Evolutionary conservation across 164 flowering plant species (phyloP).

Genomic region (Annona cherimola): DNA sequence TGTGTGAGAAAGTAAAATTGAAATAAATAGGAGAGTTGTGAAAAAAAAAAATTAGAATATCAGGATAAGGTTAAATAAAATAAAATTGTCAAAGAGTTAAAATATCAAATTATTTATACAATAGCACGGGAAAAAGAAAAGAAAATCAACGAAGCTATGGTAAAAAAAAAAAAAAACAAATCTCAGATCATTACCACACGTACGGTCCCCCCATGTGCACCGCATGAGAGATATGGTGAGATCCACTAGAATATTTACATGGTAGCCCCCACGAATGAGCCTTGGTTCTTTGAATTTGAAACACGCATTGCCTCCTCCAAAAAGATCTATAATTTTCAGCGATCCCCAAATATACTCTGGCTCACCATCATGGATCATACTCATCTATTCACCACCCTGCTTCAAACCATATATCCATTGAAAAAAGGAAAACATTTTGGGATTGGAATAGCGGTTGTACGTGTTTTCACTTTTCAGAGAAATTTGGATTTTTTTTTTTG

Average conservation of each 20-base stretch:
- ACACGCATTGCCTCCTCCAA: neutral
- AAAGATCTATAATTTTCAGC: neutral
- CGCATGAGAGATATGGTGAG: neutral
- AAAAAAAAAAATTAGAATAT: too few relatives aligned
- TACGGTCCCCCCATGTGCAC: neutral
- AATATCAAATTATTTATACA: too few relatives aligned
- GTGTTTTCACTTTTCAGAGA: slow-evolving; percentile 1
- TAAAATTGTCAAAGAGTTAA: too few relatives aligned
- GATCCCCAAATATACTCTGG: neutral
- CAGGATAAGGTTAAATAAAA: too few relatives aligned
- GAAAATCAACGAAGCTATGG: too few relatives aligned
- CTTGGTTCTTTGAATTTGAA: slow-evolving; percentile 2
- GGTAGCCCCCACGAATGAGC: neutral
- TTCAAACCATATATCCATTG: neutral
- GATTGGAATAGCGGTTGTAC: too few relatives aligned
- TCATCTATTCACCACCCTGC: neutral
- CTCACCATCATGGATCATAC: neutral
- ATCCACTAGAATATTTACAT: neutral
- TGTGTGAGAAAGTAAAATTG: too few relatives aligned
- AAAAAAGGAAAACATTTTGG: neutral
- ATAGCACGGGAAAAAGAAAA: too few relatives aligned
- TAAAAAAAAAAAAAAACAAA: too few relatives aligned
- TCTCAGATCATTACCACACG: too few relatives aligned
- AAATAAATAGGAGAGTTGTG: too few relatives aligned
- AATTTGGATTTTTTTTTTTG: neutral